phyloP scores from a whole-genome alignment of 2,329 filamentous ascomycete genomes.

The Fonsecaea multimorphosa region DNA sequence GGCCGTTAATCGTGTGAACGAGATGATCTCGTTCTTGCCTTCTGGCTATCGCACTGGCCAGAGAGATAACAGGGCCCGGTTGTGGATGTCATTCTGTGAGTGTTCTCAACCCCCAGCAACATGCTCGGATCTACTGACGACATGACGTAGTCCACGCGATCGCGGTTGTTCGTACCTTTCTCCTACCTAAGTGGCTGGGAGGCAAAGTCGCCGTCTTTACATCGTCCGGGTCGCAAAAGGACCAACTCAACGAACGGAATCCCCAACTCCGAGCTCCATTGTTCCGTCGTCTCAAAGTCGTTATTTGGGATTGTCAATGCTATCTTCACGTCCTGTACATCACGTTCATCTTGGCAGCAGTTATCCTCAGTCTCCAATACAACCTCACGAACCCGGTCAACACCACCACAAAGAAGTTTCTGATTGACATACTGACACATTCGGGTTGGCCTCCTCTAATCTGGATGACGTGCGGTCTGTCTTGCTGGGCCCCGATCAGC shows the following conservation, averaged over 20 bases:
- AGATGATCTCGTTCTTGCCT: constrained; percentile 59
- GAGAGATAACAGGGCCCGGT: constrained; percentile 57
- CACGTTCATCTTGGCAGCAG: constrained; percentile 54
- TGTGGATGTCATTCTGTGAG: constrained; percentile 64
- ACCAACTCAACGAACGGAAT: constrained; percentile 62
- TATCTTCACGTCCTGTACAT: constrained; percentile 59
- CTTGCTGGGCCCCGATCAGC: constrained; percentile 59
- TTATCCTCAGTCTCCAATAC: constrained; percentile 24
- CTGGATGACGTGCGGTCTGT: constrained; percentile 57
- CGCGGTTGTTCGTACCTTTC: constrained; percentile 19
- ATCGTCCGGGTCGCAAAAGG: constrained; percentile 60
- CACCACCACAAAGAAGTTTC: constrained; percentile 43
- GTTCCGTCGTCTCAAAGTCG: constrained; percentile 56
- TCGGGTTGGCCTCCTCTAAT: constrained; percentile 65
- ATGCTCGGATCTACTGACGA: background rate
- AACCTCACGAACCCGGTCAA: constrained; percentile 44
- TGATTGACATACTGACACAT: constrained; percentile 60
- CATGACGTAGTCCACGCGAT: constrained; percentile 41
- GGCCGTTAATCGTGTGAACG: constrained; percentile 56
- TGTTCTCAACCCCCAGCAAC: background rate
- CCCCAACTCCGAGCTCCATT: constrained; percentile 43
- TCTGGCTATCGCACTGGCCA: constrained; percentile 62
- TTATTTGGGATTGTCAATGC: constrained; percentile 59
- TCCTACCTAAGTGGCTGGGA: constrained; percentile 61
- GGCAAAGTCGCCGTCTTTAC: constrained; percentile 61